Conservation (phyloP, 176 grass and related monocot genomes). For the Avena sativa region DNA sequence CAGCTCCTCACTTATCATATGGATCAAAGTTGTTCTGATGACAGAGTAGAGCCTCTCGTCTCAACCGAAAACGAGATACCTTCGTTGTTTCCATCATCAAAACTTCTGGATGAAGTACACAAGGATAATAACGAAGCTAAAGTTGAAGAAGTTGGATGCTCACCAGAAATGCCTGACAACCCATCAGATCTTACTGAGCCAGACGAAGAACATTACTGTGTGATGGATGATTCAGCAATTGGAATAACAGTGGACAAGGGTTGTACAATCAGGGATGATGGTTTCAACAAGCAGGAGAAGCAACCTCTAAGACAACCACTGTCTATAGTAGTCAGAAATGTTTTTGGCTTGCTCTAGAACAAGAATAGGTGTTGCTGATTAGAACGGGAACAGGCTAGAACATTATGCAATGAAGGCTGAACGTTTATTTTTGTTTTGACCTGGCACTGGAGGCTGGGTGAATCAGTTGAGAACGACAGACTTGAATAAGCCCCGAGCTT, state of each 20-base stretch:
- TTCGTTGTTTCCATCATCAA: not conserved
- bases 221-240: not conserved
- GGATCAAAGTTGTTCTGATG: constrained; percentile 38
- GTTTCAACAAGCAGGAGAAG: constrained; percentile 19
- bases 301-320: constrained; percentile 50
- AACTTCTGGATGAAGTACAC: not conserved
- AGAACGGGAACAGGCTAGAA: not conserved
- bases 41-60: constrained; percentile 18
- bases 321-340: constrained; percentile 54
- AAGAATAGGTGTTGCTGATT: not conserved
- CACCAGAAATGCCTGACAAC: constrained; percentile 31
- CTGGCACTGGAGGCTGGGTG: not conserved
- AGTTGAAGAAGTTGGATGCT: constrained; percentile 12
- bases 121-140: not conserved
- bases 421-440: not conserved
- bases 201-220: not conserved
- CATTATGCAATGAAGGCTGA: not conserved
- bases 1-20: not conserved
- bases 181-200: constrained; percentile 2
- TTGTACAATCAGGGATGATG: constrained; percentile 30
- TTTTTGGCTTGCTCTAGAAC: constrained; percentile 69
- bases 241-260: not conserved
- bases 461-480: constrained; percentile 10
- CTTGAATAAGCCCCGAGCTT: not conserved
- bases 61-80: not conserved